phyloP scores from a whole-genome alignment of 2,329 filamentous ascomycete genomes.

The Cryphonectria naterciae region DNA sequence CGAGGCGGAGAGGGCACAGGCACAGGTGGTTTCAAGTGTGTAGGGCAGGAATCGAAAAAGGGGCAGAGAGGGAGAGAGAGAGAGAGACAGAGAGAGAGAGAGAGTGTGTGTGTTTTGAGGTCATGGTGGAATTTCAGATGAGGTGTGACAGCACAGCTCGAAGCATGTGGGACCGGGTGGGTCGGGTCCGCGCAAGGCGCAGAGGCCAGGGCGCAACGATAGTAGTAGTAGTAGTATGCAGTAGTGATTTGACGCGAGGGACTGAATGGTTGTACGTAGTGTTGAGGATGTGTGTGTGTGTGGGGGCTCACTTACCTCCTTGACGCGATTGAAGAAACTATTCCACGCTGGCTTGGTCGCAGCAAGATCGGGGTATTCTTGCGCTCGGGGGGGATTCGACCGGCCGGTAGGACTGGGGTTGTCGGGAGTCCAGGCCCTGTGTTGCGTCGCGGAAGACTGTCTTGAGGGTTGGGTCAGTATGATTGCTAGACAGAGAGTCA shows the following conservation, averaged over 20 bases:
- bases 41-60: conserved; percentile 10
- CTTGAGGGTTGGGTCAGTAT: conserved; percentile 28
- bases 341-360: conserved; percentile 20
- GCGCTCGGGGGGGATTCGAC: conserved; percentile 33
- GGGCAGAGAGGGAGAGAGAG: background rate
- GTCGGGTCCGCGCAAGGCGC: conserved; percentile 24
- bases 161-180: conserved; percentile 26
- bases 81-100: no score
- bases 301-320: conserved; percentile 36
- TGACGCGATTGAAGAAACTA: conserved; percentile 33
- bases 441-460: conserved; percentile 37
- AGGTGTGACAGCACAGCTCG: conserved; percentile 27
- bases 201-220: conserved; percentile 20
- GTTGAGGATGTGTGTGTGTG: conserved; percentile 3
- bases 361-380: conserved; percentile 31
- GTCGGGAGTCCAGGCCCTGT: conserved; percentile 36
- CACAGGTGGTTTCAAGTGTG: conserved; percentile 2
- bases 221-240: conserved; percentile 13
- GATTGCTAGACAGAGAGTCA: conserved; percentile 15
- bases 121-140: conserved; percentile 26
- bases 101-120: conserved; percentile 5
- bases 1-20: conserved; percentile 8
- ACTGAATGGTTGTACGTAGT: background rate
- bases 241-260: conserved; percentile 9
- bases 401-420: conserved; percentile 37